A percentile compares a stretch with the other conserved stretches of the same genome.
Conservation (phyloP, 2,329 filamentous ascomycete species). For the Teratosphaeria epicoccoides region DNA sequence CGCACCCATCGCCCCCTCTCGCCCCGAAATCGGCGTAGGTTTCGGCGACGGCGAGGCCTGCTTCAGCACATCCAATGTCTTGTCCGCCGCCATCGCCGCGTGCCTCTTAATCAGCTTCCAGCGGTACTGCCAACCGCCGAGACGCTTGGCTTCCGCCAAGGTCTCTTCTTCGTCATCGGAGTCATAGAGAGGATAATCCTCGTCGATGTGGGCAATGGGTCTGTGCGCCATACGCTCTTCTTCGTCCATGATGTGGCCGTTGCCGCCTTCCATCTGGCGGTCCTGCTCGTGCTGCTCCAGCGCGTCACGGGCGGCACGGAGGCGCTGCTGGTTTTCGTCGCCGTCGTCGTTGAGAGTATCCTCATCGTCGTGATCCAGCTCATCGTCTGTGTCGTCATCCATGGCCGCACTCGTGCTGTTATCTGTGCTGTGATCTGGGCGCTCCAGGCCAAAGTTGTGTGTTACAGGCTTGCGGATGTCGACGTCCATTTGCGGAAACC, state of each 20-base stretch:
- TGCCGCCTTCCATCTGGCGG: conserved; percentile 38
- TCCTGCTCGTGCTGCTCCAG: conserved; percentile 42
- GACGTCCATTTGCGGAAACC: conserved; percentile 96
- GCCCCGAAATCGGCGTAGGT: conserved; percentile 33
- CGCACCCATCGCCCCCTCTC: conserved; percentile 34
- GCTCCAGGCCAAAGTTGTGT: conserved; percentile 82
- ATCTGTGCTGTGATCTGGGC: conserved; percentile 62
- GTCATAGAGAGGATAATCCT: conserved; percentile 82
- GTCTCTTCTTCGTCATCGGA: conserved; percentile 67
- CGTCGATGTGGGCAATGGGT: conserved; percentile 42
- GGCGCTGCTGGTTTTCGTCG: conserved; percentile 35
- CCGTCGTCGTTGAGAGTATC: conserved; percentile 8
- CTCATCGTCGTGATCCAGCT: conserved; percentile 50
- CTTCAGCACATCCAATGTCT: conserved; percentile 26
- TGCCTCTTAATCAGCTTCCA: conserved; percentile 43
- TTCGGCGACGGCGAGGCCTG: conserved; percentile 27
- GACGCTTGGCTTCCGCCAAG: conserved; percentile 64
- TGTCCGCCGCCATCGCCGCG: conserved; percentile 35
- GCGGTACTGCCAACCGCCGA: conserved; percentile 69
- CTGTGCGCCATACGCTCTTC: conserved; percentile 70
- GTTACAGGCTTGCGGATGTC: conserved; percentile 90
- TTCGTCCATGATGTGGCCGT: conserved; percentile 51
- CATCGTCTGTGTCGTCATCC: conserved; percentile 61
- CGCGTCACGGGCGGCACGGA: conserved; percentile 41
- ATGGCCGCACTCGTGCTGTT: conserved; percentile 68